A percentile compares a stretch with the other conserved stretches of the same genome.
These are phyloP conservation scores for Saccharomyces hybrid DNA, from an alignment of 1,139 yeast genomes.

Conservation along the genomic window DNA sequence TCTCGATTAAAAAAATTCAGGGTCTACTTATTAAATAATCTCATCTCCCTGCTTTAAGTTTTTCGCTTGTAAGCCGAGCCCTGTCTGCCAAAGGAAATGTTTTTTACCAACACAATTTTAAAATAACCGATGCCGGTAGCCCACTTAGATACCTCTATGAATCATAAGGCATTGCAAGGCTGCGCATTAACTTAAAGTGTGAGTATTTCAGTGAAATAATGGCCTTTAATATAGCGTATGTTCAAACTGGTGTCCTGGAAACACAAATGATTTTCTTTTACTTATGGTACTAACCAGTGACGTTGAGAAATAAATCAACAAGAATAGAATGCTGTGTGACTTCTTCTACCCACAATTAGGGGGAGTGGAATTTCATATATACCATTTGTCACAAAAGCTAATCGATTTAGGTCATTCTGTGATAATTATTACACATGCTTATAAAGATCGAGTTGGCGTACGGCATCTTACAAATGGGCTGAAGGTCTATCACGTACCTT, in stretches of 20 bases:
- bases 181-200: too few species aligned
- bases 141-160: too few species aligned
- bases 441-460: constrained; percentile 74
- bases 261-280: not conserved
- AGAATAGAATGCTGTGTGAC: constrained; percentile 77
- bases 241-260: not conserved
- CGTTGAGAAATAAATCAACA: not conserved
- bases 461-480: constrained; percentile 81
- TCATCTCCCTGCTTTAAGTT: not conserved
- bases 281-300: not conserved
- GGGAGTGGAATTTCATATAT: constrained; percentile 93
- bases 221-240: not conserved
- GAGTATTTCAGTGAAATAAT: not conserved
- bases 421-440: constrained; percentile 82
- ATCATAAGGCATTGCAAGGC: not conserved
- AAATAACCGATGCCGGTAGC: not conserved
- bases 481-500: constrained; percentile 88
- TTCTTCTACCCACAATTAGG: constrained; percentile 98
- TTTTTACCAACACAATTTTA: not conserved
- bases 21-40: not conserved
- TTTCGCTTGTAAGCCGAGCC: not conserved
- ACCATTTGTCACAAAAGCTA: constrained; percentile 70
- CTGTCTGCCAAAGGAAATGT: not conserved
- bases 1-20: not conserved
- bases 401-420: constrained; percentile 86